A percentile compares a stretch with the other conserved stretches of the same genome.
Evolutionary conservation across 495 filamentous ascomycete species (phyloP).

Genomic region (Podospora bellae-mahoneyi): DNA sequence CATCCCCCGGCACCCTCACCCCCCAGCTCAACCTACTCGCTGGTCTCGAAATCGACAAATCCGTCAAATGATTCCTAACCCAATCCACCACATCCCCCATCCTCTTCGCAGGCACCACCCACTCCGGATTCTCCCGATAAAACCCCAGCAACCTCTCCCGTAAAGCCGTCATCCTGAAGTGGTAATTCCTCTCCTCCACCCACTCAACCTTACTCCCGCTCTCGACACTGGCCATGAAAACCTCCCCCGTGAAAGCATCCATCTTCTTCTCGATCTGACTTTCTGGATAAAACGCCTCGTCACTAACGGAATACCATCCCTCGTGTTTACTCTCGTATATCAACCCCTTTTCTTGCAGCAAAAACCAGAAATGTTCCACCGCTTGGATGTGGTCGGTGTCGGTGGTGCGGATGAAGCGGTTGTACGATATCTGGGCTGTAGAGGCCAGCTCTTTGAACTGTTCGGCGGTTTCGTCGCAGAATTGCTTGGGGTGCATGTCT

Average conservation of each 20-base stretch:
- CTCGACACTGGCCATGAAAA: constrained; percentile 78
- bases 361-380: constrained; percentile 86
- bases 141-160: constrained; percentile 69
- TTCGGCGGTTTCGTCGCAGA: constrained; percentile 60
- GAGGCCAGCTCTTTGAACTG: constrained; percentile 68
- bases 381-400: constrained; percentile 75
- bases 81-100: constrained; percentile 65
- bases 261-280: constrained; percentile 66
- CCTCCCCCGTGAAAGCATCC: constrained; percentile 76
- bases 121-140: constrained; percentile 68
- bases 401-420: constrained; percentile 90
- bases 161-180: constrained; percentile 85
- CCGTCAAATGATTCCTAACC: constrained; percentile 69
- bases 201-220: constrained; percentile 91
- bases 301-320: constrained; percentile 95
- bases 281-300: constrained; percentile 92
- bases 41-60: constrained; percentile 87
- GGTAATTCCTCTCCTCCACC: constrained; percentile 92
- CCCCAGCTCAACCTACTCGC: constrained; percentile 78
- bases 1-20: constrained; percentile 81
- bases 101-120: constrained; percentile 63
- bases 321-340: constrained; percentile 85
- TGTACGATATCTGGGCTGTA: constrained; percentile 62
- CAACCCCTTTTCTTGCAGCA: constrained; percentile 68
- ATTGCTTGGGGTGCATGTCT: constrained; percentile 47